phyloP scores from a whole-genome alignment of 176 grass and related monocot genomes.

The Musa beccarii region DNA sequence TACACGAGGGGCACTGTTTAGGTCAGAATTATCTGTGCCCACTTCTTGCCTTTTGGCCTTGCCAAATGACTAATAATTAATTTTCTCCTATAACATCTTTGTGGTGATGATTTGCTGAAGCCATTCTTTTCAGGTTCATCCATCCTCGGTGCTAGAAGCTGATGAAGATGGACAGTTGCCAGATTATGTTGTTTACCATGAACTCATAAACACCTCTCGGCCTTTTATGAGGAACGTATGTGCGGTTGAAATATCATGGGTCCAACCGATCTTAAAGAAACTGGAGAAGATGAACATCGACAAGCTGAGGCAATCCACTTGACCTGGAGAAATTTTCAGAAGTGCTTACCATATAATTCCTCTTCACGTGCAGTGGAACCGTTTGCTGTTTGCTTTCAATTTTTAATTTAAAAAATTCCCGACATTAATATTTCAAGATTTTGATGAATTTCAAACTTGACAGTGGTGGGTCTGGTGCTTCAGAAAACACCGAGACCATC shows the following conservation, averaged over 20 bases:
- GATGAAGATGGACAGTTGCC: conserved; percentile 75
- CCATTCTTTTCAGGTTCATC: conserved; percentile 57
- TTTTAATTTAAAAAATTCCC: neutral
- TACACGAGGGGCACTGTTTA: neutral
- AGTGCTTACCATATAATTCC: neutral
- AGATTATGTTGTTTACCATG: conserved; percentile 80
- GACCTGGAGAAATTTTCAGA: neutral
- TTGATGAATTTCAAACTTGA: conserved; percentile 9
- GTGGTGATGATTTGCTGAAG: neutral
- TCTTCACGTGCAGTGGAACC: neutral
- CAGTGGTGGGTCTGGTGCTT: conserved; percentile 51
- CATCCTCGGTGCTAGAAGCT: conserved; percentile 72
- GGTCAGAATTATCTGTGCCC: neutral
- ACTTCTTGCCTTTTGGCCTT: too few species aligned
- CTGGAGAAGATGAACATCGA: conserved; percentile 70
- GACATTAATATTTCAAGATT: neutral
- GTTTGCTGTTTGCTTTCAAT: conserved; percentile 13
- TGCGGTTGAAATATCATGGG: conserved; percentile 72
- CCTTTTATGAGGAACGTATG: conserved; percentile 94
- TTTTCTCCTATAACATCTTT: neutral
- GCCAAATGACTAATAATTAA: too few species aligned
- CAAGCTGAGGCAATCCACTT: conserved; percentile 52
- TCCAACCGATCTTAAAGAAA: conserved; percentile 72
- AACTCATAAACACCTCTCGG: conserved; percentile 74
- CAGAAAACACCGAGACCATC: conserved; percentile 14